Evolutionary conservation across 148 eudicot genomes (phyloP).

Genomic region (Rhododendron griersonianum): DNA sequence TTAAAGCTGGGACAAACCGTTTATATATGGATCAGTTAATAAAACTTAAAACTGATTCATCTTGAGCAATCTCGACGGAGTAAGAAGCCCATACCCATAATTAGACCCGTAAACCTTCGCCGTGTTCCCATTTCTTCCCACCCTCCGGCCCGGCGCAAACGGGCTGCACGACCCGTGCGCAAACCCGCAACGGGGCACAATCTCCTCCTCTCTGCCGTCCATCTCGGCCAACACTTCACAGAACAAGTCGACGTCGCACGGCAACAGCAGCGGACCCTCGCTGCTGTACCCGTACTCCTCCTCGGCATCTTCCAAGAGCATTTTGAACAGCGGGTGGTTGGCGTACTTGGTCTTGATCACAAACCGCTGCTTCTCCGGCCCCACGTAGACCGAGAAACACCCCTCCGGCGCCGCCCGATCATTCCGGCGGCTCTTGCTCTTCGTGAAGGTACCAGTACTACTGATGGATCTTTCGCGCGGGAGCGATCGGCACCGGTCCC

Average conservation of each 20-base stretch:
- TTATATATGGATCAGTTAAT: neutral
- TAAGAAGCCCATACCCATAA: constrained; percentile 25
- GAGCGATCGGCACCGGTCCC: constrained; percentile 23
- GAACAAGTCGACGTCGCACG: constrained; percentile 55
- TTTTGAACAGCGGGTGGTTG: constrained; percentile 52
- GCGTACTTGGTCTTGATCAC: constrained; percentile 48
- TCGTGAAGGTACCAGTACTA: neutral
- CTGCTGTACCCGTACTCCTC: constrained; percentile 42
- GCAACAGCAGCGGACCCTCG: constrained; percentile 54
- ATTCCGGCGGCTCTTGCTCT: constrained; percentile 9
- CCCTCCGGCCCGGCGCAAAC: constrained; percentile 31
- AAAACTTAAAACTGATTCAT: constrained; percentile 20
- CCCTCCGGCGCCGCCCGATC: constrained; percentile 35
- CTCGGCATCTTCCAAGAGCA: constrained; percentile 54
- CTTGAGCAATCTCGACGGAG: constrained; percentile 39
- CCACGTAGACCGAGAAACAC: constrained; percentile 63
- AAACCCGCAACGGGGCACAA: constrained; percentile 15
- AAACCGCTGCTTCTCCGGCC: constrained; percentile 53
- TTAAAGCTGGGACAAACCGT: neutral
- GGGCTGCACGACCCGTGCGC: constrained; percentile 35
- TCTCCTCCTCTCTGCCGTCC: constrained; percentile 23
- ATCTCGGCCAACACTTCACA: constrained; percentile 54
- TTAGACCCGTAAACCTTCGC: constrained; percentile 15
- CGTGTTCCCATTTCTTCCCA: constrained; percentile 4
- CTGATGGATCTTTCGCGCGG: neutral